Conservation (phyloP, 768 basidiomycete genomes). For the Lactarius sanguifluus region DNA sequence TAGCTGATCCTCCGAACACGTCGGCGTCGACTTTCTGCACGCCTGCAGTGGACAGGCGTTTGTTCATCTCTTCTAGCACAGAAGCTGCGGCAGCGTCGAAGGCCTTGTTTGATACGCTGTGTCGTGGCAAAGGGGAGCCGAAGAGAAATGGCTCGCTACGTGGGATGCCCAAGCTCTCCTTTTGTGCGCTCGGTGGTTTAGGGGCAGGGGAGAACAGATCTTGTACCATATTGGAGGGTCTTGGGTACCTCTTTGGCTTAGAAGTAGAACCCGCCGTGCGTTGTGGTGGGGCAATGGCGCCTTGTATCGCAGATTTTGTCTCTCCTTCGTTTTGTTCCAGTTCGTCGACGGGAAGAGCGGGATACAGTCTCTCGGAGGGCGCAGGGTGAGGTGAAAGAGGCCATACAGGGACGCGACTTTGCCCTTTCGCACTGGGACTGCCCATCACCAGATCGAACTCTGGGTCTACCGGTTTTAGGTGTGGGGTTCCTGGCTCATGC, state of each 20-base stretch:
- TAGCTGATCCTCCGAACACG: conserved; percentile 41
- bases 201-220: conserved; percentile 46
- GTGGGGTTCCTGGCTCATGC: conserved; percentile 50
- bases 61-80: conserved; percentile 82
- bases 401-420: conserved; percentile 38
- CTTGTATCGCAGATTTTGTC: conserved; percentile 42
- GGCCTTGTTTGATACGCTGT: conserved; percentile 60
- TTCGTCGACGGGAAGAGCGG: conserved; percentile 39
- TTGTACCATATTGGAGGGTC: conserved; percentile 36
- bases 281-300: conserved; percentile 32
- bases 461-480: conserved; percentile 63
- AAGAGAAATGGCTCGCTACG: conserved; percentile 64
- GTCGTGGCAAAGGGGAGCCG: conserved; percentile 68
- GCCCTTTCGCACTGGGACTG: conserved; percentile 43
- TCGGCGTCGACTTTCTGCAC: conserved; percentile 48
- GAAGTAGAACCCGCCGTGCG: conserved; percentile 32
- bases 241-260: conserved; percentile 34
- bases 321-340: conserved; percentile 32
- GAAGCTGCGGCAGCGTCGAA: conserved; percentile 67
- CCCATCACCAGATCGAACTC: conserved; percentile 65
- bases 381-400: conserved; percentile 41
- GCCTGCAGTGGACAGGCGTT: conserved; percentile 58
- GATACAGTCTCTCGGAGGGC: conserved; percentile 40
- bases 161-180: conserved; percentile 30
- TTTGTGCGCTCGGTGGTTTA: conserved; percentile 24